Conservation (phyloP, 1,284 basidiomycete species). For the Rugiboletus extremiorientalis region DNA sequence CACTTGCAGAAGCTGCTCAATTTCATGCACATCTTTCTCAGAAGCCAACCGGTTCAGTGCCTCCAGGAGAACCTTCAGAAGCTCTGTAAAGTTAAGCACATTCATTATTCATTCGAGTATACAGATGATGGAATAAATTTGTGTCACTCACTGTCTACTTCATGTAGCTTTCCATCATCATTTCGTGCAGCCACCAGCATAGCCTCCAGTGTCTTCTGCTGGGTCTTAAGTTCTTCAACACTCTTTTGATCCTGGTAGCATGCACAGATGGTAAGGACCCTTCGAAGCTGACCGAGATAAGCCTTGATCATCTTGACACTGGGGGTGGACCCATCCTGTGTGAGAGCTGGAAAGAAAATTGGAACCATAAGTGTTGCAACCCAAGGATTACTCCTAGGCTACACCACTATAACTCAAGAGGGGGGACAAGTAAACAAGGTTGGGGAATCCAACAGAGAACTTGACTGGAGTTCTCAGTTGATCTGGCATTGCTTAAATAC, state of each 20-base stretch:
- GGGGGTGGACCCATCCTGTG: no score
- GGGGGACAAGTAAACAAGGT: no score
- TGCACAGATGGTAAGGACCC: neutral
- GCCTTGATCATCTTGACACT: no score
- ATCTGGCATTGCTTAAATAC: no score
- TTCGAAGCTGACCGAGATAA: no score
- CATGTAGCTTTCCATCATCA: neutral
- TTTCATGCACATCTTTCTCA: neutral
- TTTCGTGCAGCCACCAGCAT: neutral
- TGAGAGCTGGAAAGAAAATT: no score
- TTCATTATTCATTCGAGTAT: neutral
- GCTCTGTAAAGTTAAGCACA: neutral
- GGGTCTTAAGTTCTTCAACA: neutral
- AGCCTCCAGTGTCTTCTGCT: neutral
- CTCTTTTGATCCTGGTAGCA: neutral
- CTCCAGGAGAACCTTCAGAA: neutral
- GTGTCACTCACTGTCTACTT: neutral
- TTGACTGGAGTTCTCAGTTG: no score
- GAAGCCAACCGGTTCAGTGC: neutral
- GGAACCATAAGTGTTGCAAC: no score
- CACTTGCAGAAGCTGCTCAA: neutral
- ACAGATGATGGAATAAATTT: no score
- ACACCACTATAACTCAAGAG: no score
- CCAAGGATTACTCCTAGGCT: no score
- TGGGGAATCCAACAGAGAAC: no score